Evolutionary conservation across 1,284 basidiomycete genomes (phyloP), one percentile per base, ranked within the genome.

Genomic region (Irpex sp.): DNA sequence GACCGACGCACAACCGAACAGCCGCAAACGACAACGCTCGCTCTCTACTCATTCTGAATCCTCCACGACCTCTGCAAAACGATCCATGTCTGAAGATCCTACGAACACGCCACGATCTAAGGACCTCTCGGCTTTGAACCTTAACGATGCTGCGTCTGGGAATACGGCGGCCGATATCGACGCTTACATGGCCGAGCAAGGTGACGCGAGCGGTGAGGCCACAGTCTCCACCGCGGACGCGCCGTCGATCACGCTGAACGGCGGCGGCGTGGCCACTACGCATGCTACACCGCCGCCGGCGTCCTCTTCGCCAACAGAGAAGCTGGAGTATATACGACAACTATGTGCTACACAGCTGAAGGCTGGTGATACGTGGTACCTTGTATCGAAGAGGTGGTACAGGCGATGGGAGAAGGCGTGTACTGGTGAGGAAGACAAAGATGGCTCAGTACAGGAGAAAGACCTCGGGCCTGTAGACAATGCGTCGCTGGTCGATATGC

Each of bases 401-500:
- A 82, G 81, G 57, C 82, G 84, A 12, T 95, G 90, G 88, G 77
- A 81, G 64, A 83, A 82, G 65, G 90, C 89, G 7, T 88, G 86
- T 69, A 80, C 82, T 0, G 87, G 88, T 28, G 74, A 83, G 64
- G 72, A 80, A 19, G 84, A 86, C 75, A 93, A 92, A 73, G 83
- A 80, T 58, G 88, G 86, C 23, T 73, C 77, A 3, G 69, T 88
- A 23, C 74, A 78, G 37, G 86, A 88, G 72, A 75, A 80, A 47
- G 80, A 88, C 63, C 71, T 94, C 55, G 88, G 89, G 14, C 83
- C 90, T 35, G 85, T 94, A 59, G 84, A 94, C 72, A 94, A 93
- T 71, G 76, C 83, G 14, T 67, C 75, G 14, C 78, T 96, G 51
- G 72, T 88, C 58, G 83, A 86, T 68, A 67, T 75, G 16, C 77